Base-by-base conservation (phyloP, 2,329 filamentous ascomycete genomes). In the Aspergillus luchuensis region DNA sequence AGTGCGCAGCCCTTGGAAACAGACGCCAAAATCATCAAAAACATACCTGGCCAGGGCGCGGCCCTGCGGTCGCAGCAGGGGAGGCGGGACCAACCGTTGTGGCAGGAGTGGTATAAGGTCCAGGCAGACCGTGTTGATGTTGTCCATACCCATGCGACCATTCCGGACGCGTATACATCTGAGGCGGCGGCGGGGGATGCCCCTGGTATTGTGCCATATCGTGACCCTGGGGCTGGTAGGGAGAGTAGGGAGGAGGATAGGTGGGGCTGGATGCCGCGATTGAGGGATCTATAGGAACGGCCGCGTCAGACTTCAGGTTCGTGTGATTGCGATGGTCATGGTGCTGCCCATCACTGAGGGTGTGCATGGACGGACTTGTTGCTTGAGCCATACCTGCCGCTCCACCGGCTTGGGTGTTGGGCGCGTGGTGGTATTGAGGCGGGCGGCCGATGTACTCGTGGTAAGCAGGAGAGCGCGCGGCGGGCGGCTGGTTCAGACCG, bases 231-330 rank as follows among this genome's bases (percentile, higher is more conserved):
- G 90, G 87, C 60, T 87, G 87, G 80, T 97, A 97, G 38, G 93
- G 91, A 69, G 92, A 94, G 79, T 96, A 96, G 66, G 87, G 86
- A 66, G 92, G 90, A 70, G 91, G 86, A 77, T 96, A 97, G 72
- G 91, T 93, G 63, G 94, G 93, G 84, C 92, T 97, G 75, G 92
- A 91, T 72, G 91, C 89, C 79, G 92, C 91, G 78, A 97, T 97
- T 79, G 92, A 96, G 74, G 93, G 92, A 96, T 97, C 94, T 97
- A 96, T 93, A 89, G 92, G 92, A 84, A 96, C 88, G 88, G 92
- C 89, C 87, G 86, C 87, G 92, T 97, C 91, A 97, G 93, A 96
- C 81, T 92, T 93, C 82, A 89, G 85, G 70, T 72, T 77, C 72
- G 76, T 72, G 78, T 85, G 84, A 82, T 86, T 85, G 83, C 89